These are phyloP conservation scores for Psilocybe subaeruginosa DNA, from an alignment of 768 basidiomycete species.

Conservation along the genomic window DNA sequence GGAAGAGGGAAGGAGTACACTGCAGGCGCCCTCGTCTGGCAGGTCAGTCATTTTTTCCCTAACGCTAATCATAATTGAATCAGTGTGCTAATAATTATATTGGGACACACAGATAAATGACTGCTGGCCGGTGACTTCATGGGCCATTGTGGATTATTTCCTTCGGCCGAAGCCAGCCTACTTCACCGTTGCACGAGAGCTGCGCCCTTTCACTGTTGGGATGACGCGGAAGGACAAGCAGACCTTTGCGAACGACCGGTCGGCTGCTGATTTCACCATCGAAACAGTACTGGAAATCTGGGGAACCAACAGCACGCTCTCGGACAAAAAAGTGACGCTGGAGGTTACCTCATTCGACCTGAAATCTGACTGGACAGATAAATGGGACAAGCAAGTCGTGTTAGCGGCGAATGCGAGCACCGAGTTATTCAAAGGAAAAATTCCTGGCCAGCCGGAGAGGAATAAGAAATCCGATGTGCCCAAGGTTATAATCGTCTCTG, in stretches of 20 bases:
- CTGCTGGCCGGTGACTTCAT: slow-evolving; percentile 94
- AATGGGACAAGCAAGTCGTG: slow-evolving; percentile 49
- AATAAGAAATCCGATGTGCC: slow-evolving; percentile 67
- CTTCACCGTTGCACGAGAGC: slow-evolving; percentile 84
- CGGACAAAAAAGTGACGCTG: slow-evolving; percentile 59
- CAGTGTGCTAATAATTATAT: background rate
- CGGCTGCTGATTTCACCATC: slow-evolving; percentile 71
- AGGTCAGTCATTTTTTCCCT: slow-evolving; percentile 47
- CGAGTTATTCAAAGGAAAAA: slow-evolving; percentile 73
- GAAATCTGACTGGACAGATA: slow-evolving; percentile 57
- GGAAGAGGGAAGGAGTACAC: slow-evolving; percentile 87
- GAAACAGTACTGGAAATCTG: slow-evolving; percentile 77
- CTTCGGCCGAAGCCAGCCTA: slow-evolving; percentile 91
- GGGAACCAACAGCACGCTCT: slow-evolving; percentile 81
- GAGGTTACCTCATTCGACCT: slow-evolving; percentile 70
- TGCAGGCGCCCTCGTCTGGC: slow-evolving; percentile 94
- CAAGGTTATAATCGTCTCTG: slow-evolving; percentile 70
- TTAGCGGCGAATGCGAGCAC: slow-evolving; percentile 79
- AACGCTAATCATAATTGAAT: background rate
- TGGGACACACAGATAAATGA: slow-evolving; percentile 66
- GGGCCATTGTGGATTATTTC: slow-evolving; percentile 95
- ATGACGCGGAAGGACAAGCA: slow-evolving; percentile 80
- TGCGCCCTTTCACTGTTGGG: slow-evolving; percentile 80
- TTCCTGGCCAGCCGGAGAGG: slow-evolving; percentile 77
- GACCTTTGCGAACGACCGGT: slow-evolving; percentile 56